Conservation (phyloP, 371 early-diverging fungal species). For the Actinomortierella wolfii region DNA sequence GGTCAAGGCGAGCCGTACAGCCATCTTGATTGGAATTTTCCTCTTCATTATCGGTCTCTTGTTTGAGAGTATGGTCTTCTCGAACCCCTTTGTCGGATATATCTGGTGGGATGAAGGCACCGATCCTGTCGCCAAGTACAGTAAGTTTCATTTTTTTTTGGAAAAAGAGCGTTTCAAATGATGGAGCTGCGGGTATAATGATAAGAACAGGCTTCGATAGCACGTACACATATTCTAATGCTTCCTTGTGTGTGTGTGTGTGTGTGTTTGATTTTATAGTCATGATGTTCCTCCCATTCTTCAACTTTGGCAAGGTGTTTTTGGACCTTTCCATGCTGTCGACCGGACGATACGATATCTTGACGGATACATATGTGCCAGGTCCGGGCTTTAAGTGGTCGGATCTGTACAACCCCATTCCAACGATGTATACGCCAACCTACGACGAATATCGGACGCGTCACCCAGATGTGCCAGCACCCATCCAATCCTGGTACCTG, state of each 20-base stretch:
- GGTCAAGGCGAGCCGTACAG: conserved; percentile 45
- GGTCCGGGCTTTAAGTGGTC: conserved; percentile 66
- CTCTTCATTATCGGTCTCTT: conserved; percentile 74
- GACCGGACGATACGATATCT: conserved; percentile 59
- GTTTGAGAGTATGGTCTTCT: conserved; percentile 71
- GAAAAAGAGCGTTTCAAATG: too few species aligned
- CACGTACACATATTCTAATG: neutral
- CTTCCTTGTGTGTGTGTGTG: too few species aligned
- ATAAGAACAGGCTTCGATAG: too few species aligned
- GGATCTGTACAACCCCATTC: conserved; percentile 54
- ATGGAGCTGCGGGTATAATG: too few species aligned
- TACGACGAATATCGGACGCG: conserved; percentile 48
- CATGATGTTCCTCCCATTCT: conserved; percentile 68
- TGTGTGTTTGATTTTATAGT: too few species aligned
- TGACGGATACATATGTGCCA: conserved; percentile 61
- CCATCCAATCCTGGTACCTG: conserved; percentile 58
- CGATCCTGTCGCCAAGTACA: conserved; percentile 24
- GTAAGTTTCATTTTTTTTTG: too few species aligned
- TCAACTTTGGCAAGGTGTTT: conserved; percentile 76
- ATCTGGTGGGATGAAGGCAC: conserved; percentile 65
- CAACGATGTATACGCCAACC: conserved; percentile 48
- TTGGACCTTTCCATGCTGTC: conserved; percentile 66
- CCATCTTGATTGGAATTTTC: conserved; percentile 69
- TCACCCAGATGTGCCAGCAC: conserved; percentile 58
- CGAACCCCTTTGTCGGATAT: conserved; percentile 58